phyloP scores from a whole-genome alignment of 78 protist species.

The Emiliania huxleyi region DNA sequence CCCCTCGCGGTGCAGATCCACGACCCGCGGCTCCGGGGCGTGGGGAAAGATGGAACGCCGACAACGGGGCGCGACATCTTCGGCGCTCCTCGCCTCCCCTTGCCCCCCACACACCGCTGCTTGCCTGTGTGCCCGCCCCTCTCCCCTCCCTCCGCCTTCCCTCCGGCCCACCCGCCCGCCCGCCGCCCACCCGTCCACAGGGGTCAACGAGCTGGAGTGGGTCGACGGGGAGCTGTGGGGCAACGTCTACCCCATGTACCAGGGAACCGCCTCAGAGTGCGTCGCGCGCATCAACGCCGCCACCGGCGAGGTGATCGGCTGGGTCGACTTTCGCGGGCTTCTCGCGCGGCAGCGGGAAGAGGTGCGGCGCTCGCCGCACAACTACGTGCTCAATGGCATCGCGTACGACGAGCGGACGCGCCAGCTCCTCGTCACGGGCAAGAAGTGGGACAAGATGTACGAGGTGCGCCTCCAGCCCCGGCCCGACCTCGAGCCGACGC shows the following conservation, averaged over 20 bases:
- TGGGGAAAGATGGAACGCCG: not conserved
- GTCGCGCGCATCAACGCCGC: not conserved
- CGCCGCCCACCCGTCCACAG: not conserved
- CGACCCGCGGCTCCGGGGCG: not conserved
- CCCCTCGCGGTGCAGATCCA: not conserved
- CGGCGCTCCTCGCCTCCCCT: not conserved
- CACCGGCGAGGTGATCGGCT: not conserved
- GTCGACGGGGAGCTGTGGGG: slow-evolving; percentile 4
- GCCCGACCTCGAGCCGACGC: not conserved
- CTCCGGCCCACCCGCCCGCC: not conserved
- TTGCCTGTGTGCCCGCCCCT: too few relatives aligned
- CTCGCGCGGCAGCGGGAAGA: not conserved
- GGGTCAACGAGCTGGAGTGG: not conserved
- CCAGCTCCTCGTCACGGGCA: not conserved
- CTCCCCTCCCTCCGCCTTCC: too few relatives aligned
- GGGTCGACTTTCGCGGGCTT: not conserved
- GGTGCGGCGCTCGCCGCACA: not conserved
- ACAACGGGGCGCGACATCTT: too few relatives aligned
- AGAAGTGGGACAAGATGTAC: not conserved
- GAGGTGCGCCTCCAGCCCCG: not conserved
- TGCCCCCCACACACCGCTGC: too few relatives aligned
- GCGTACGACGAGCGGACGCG: not conserved
- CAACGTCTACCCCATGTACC: slow-evolving; percentile 19
- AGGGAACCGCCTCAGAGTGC: not conserved
- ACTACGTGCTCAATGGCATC: not conserved